Evolutionary conservation across 2,329 filamentous ascomycete species (phyloP), one percentile per base, ranked within the genome.

Genomic region (Xylaria sp.): DNA sequence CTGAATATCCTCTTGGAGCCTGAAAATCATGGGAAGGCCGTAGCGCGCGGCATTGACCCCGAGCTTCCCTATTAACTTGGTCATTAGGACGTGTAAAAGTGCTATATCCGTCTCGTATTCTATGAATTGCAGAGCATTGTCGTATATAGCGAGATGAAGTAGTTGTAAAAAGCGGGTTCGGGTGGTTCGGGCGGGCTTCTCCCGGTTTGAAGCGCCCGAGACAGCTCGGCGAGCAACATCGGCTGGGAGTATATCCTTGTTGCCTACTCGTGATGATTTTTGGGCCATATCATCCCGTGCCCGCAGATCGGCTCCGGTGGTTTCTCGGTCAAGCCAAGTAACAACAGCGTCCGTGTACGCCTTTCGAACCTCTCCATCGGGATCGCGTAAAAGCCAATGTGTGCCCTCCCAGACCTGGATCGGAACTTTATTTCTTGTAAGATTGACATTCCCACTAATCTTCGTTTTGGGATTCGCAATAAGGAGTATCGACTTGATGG

Each of bases 391-490:
- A 41, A 97, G 83, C 90, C 91, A 96, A 57, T 97, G 91, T 0
- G 92, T 96, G n/a, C 91, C 91, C 71, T 97, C 92, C 94, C 94
- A 99, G 0, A 92, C 89, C 50, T 89, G 83, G 7, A 96, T 80
- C 0, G 90, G 87, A 1, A 95, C 90, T 39, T 80, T 84, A 69
- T 88, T 90, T 59, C 92, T 83, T 5, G 86, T 84, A 47, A 94
- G 82, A 24, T 83, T 83, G 47, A 78, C 80, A 68, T 80, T 85
- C 61, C 81, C 82, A 61, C 76, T 79, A 55, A 80, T 75, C 61
- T 80, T 84, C 19, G 79, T 81, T 61, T 81, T 82, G 39, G 82
- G 81, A 66, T 95, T 96, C 2, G 93, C 92, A 19, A 95, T 88
- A 18, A 88, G 74, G 18, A 99, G 77, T 51, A 97, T 92, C 38